Base-by-base conservation (phyloP, 257 asterid genomes). In the Solanum dulcamara region DNA sequence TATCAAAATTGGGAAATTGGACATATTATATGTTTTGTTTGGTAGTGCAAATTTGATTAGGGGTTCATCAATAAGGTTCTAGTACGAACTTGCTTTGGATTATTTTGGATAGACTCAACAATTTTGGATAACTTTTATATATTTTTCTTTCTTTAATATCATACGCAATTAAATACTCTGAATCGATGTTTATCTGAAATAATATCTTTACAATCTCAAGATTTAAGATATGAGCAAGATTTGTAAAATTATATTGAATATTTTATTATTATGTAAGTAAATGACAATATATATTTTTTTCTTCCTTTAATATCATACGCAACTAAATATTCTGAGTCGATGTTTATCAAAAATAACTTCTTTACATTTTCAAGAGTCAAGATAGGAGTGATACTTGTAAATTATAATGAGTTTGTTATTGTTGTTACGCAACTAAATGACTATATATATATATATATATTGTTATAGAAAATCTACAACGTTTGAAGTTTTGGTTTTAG, bases 51-150 rank as follows among this genome's bases (percentile, higher is more conserved):
- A 77, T 28, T 77, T 77, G 18, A 77, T 46, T 77, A 77, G 38
- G 82, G 82, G 82, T 26, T 60, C 57, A n/a, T 7, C 12, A n/a
- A 74, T 44, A 40, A 6, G 24, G 24, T 74, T 74, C 81, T 38
- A 71, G 80, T 20, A 71, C 22, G 5, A 24, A 14, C 55, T n/a
- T 64, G 42, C 74, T 66, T 18, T 46, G 62, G 2, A 77, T 26
- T 77, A 26, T 77, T 72, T 48, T 77, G 64, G 60, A 48, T n/a
- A 77, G 17, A 48, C 83, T 77, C 62, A 3, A 28, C 10, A 15
- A 28, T 30, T 77, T 46, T 77, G 83, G 83, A 77, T 77, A 46
- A 77, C 83, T 77, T 22, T n/a, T 26, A 53, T 53, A 55, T 33
- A 2, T 68, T 15, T 7, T 6, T 6, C 17, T 4, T n/a, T 12